Evolutionary conservation across 768 basidiomycete species (phyloP).

Genomic region (Boletus pseudo-olivaceus): DNA sequence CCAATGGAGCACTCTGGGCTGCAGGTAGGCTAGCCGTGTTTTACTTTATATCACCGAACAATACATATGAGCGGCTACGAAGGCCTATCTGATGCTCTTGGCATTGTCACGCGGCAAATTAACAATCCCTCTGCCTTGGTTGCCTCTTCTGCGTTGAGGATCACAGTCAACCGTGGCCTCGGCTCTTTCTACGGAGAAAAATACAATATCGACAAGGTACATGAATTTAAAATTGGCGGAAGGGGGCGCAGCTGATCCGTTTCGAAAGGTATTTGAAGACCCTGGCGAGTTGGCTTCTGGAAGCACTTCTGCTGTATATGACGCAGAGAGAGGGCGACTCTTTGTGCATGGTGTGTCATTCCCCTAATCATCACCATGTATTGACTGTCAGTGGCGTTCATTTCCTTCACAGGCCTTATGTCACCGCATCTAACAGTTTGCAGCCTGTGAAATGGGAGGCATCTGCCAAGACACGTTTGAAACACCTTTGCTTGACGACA

Average conservation of each 20-base stretch:
- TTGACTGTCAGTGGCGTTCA: conserved; percentile 4
- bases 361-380: conserved; percentile 1
- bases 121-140: conserved; percentile 38
- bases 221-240: not conserved
- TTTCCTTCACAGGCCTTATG: conserved; percentile 25
- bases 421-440: conserved; percentile 36
- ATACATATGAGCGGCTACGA: not conserved
- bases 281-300: conserved; percentile 55
- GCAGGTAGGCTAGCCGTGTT: conserved; percentile 42
- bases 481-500: not conserved
- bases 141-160: conserved; percentile 49
- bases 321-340: conserved; percentile 44
- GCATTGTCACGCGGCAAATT: conserved; percentile 37
- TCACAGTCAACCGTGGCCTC: conserved; percentile 51
- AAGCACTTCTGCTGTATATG: conserved; percentile 55
- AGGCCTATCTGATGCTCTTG: conserved; percentile 45
- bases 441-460: conserved; percentile 15
- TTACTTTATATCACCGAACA: not conserved
- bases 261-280: conserved; percentile 61
- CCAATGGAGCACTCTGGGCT: conserved; percentile 58
- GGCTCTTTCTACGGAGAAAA: conserved; percentile 58
- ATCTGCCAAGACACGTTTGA: conserved; percentile 1
- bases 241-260: conserved; percentile 3
- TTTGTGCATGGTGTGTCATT: conserved; percentile 55
- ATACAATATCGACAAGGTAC: conserved; percentile 55